A percentile compares a stretch with the other conserved stretches of the same genome.
These are phyloP conservation scores for Scortechinia acanthostroma DNA, from an alignment of 2,329 filamentous ascomycete genomes.

Conservation along the genomic window DNA sequence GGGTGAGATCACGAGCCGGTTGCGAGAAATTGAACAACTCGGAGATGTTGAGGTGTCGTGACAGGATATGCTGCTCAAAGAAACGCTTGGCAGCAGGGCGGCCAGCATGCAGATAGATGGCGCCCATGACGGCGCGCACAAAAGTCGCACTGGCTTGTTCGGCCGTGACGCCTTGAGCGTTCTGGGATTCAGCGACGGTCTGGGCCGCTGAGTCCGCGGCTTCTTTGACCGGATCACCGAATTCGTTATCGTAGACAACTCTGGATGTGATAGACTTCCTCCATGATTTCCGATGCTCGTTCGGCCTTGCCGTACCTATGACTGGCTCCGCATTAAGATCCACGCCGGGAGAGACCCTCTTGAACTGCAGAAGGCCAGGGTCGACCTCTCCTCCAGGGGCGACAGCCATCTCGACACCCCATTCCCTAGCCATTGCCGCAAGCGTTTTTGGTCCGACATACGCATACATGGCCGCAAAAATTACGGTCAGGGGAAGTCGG, in stretches of 20 bases:
- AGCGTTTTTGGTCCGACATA: constrained; percentile 74
- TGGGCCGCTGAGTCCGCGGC: constrained; percentile 11
- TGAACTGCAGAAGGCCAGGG: constrained; percentile 80
- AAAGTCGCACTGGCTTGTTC: constrained; percentile 63
- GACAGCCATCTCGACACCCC: constrained; percentile 86
- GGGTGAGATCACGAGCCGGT: constrained; percentile 75
- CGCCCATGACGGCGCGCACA: constrained; percentile 76
- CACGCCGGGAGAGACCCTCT: constrained; percentile 33
- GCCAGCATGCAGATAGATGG: constrained; percentile 79
- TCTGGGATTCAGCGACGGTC: constrained; percentile 9
- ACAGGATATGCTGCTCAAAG: constrained; percentile 76
- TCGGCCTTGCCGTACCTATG: constrained; percentile 40
- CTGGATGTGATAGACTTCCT: constrained; percentile 69
- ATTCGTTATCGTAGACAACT: constrained; percentile 76
- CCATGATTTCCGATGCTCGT: constrained; percentile 38
- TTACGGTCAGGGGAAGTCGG: constrained; percentile 78
- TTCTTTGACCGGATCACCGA: constrained; percentile 55
- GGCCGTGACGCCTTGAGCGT: constrained; percentile 6
- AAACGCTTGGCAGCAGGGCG: constrained; percentile 74
- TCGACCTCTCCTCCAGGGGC: constrained; percentile 87
- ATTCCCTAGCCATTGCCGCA: constrained; percentile 68
- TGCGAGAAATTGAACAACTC: constrained; percentile 77
- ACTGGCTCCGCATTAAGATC: constrained; percentile 38
- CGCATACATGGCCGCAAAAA: constrained; percentile 79
- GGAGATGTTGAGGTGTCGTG: constrained; percentile 69